A percentile compares a stretch with the other conserved stretches of the same genome.
These are phyloP conservation scores for Epichloe bromicola DNA, from an alignment of 2,329 filamentous ascomycete genomes.

Conservation along the genomic window DNA sequence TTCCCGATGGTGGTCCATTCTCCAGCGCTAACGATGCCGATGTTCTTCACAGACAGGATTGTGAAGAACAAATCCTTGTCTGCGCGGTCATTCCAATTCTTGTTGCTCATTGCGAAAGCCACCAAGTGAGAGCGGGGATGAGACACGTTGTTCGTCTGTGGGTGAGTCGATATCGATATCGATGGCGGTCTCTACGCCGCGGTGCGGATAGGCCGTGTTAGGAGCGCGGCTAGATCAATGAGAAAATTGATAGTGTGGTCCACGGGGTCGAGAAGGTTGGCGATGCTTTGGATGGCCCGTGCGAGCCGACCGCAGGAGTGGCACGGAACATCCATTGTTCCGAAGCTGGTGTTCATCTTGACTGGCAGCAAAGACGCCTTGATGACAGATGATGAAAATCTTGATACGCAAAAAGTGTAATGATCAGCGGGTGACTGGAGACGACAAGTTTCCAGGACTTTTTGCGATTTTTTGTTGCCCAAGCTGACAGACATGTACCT, in stretches of 20 bases:
- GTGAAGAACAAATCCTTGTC: constrained; percentile 52
- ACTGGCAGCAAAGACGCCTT: background rate
- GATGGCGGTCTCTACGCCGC: constrained; percentile 2
- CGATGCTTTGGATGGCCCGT: constrained; percentile 15
- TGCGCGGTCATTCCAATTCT: constrained; percentile 48
- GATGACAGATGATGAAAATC: background rate
- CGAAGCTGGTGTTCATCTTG: background rate
- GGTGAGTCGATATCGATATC: constrained; percentile 7
- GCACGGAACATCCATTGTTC: constrained; percentile 8
- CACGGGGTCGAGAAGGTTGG: constrained; percentile 10
- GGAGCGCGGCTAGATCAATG: constrained; percentile 19
- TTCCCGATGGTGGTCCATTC: constrained; percentile 52
- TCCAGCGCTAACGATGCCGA: constrained; percentile 47
- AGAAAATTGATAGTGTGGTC: constrained; percentile 29
- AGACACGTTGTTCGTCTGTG: constrained; percentile 4
- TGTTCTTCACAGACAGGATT: constrained; percentile 48
- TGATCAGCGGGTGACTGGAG: background rate
- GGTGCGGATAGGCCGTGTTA: constrained; percentile 22
- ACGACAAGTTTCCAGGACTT: background rate
- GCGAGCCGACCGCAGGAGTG: constrained; percentile 9
- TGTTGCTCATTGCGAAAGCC: constrained; percentile 32
- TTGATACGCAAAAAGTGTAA: background rate
- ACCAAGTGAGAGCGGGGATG: background rate
- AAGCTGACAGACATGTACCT: background rate
- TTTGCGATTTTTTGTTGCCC: background rate